Percentiles rank a stretch among this genome's conserved stretches.
phyloP scores from a whole-genome alignment of 345 rosid species.

The Syzygium aqueum region DNA sequence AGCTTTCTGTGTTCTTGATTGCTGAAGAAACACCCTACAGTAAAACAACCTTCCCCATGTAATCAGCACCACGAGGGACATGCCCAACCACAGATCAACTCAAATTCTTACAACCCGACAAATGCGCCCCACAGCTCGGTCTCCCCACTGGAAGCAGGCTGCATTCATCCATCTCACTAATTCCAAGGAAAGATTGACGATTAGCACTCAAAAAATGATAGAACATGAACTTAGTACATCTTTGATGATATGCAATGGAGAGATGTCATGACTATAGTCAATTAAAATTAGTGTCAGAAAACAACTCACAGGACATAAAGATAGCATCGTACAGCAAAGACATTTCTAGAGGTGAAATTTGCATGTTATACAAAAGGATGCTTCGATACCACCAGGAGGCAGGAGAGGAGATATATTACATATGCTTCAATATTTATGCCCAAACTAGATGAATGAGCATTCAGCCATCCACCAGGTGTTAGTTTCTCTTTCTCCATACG shows the following conservation, averaged over 20 bases:
- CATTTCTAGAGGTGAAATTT: too few species aligned
- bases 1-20: neutral
- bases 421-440: neutral
- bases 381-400: neutral
- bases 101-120: neutral
- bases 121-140: neutral
- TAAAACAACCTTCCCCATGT: neutral
- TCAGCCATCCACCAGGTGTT: neutral
- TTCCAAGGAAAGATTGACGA: neutral
- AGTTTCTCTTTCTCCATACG: neutral
- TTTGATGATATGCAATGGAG: neutral
- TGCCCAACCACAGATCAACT: neutral
- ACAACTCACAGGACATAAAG: neutral
- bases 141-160: neutral
- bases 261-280: neutral
- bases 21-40: neutral
- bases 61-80: neutral
- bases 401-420: neutral
- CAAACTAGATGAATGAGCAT: neutral
- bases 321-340: neutral
- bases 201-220: neutral
- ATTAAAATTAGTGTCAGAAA: rapidly evolving
- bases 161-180: neutral
- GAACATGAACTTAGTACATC: neutral
- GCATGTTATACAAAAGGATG: neutral